Conservation (phyloP, 1,284 basidiomycete genomes). For the Trametes polyzona region DNA sequence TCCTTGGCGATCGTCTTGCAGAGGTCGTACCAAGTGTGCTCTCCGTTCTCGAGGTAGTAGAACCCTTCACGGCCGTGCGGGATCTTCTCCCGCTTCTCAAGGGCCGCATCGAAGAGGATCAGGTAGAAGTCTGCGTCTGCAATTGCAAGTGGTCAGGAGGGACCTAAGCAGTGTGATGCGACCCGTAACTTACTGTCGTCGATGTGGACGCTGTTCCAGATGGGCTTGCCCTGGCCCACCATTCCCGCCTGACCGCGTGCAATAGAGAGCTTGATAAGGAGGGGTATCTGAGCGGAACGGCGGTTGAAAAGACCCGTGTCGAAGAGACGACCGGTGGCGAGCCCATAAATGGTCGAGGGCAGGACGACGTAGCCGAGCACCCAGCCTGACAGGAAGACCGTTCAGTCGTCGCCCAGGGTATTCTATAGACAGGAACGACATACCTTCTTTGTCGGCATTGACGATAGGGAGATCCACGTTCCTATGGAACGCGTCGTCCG, state of each 20-base stretch:
- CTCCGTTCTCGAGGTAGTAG: slow-evolving; percentile 52
- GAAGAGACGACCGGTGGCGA: slow-evolving; percentile 38
- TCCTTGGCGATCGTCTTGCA: slow-evolving; percentile 42
- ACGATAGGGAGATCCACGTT: slow-evolving; percentile 35
- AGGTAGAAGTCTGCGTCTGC: slow-evolving; percentile 32
- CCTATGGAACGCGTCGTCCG: slow-evolving; percentile 36
- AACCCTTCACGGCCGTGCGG: slow-evolving; percentile 50
- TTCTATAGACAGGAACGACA: neutral
- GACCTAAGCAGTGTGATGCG: too few species aligned
- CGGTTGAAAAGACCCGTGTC: slow-evolving; percentile 41
- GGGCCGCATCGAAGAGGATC: slow-evolving; percentile 29
- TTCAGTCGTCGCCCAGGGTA: neutral
- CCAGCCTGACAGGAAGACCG: slow-evolving; percentile 32
- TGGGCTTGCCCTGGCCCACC: slow-evolving; percentile 34
- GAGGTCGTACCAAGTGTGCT: slow-evolving; percentile 44
- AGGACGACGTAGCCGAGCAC: slow-evolving; percentile 41
- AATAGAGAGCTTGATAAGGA: slow-evolving; percentile 32
- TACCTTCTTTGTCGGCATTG: slow-evolving; percentile 36
- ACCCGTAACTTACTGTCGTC: slow-evolving; percentile 27
- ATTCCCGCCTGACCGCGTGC: slow-evolving; percentile 39
- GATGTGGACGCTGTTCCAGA: slow-evolving; percentile 35
- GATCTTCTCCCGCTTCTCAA: slow-evolving; percentile 21
- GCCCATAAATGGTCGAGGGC: slow-evolving; percentile 44
- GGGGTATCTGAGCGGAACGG: slow-evolving; percentile 39
- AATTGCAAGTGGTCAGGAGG: neutral